Evolutionary conservation across 805 yeast genomes (phyloP).

Genomic region (Teunomyces stri): DNA sequence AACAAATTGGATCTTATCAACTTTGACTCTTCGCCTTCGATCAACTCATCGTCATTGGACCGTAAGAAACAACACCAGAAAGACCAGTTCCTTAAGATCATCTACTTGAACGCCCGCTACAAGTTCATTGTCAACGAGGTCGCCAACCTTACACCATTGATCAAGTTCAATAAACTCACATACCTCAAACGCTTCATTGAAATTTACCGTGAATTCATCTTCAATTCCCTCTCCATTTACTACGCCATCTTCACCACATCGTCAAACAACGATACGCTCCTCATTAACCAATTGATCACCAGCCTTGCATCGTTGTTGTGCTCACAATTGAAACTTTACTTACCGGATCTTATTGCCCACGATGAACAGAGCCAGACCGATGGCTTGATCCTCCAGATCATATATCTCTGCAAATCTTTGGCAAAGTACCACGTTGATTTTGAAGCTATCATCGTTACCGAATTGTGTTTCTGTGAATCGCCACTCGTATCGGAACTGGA

Average conservation of each 20-base stretch:
- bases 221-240: slow-evolving; percentile 66
- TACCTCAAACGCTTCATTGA: slow-evolving; percentile 80
- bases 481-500: slow-evolving; percentile 28
- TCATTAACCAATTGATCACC: slow-evolving; percentile 29
- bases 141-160: slow-evolving; percentile 54
- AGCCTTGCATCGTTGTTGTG: slow-evolving; percentile 26
- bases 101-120: slow-evolving; percentile 66
- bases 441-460: slow-evolving; percentile 49
- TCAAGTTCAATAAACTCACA: slow-evolving; percentile 50
- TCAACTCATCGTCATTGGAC: neutral
- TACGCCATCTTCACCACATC: slow-evolving; percentile 52
- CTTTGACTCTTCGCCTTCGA: slow-evolving; percentile 3
- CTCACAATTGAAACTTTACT: slow-evolving; percentile 19
- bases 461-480: slow-evolving; percentile 27
- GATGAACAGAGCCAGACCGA: slow-evolving; percentile 44
- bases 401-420: slow-evolving; percentile 86
- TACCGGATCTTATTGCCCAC: slow-evolving; percentile 17
- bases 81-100: slow-evolving; percentile 39
- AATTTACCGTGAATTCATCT: slow-evolving; percentile 78
- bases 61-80: slow-evolving; percentile 10
- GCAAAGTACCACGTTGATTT: slow-evolving; percentile 71
- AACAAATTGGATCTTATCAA: slow-evolving; percentile 45
- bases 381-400: slow-evolving; percentile 74
- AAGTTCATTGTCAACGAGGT: slow-evolving; percentile 65
- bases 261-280: slow-evolving; percentile 16